Evolutionary conservation across 192 early-diverging fungal species (phyloP), one percentile per base, ranked within the genome.

Genomic region (Coemansia javaensis): DNA sequence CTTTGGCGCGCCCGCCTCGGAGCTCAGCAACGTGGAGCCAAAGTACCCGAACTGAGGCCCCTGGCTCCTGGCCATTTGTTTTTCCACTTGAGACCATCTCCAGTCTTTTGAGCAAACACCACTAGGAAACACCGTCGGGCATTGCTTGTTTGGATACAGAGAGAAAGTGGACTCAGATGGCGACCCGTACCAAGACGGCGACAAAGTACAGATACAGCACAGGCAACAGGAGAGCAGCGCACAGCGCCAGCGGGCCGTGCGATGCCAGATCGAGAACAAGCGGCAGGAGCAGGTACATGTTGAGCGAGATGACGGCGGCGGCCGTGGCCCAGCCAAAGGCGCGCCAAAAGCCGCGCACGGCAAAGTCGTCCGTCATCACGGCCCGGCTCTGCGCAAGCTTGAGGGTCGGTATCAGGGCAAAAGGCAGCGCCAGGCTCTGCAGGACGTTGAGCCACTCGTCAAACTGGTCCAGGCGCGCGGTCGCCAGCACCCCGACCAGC

Each of bases 401-500:
- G 5, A 86, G 59, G 22, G 83, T 77, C 15, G 82, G 84, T 22
- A 86, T 63, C 18, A 86, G 53, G 4, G 82, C 81, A 40, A 78
- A 79, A 6, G 84, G 84, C 48, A 86, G 53, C 36, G 81, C 81
- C 9, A 86, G 50, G 50, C 84, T 82, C 52, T 86, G 84, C 22
- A 86, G 35, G 8, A 86, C 84, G 50, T 86, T 86, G 25, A 86
- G 59, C 28, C 82, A 66, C 54, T 86, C 84, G 15, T 82, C 84
- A 47, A 86, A 70, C 32, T 77, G 75, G 53, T 86, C 84, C 57
- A 86, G 74, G 22, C 63, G 51, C 18, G 67, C 51, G 2, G 77
- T 73, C 9, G 82, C 82, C 32, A 81, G 50, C 7, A 78, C 56
- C 30, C 80, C 84, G 10, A 86, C 81, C 4, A 84, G 46, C 72